Base-by-base conservation (phyloP, 306 rosid species). In the Hippophae tibetana region DNA sequence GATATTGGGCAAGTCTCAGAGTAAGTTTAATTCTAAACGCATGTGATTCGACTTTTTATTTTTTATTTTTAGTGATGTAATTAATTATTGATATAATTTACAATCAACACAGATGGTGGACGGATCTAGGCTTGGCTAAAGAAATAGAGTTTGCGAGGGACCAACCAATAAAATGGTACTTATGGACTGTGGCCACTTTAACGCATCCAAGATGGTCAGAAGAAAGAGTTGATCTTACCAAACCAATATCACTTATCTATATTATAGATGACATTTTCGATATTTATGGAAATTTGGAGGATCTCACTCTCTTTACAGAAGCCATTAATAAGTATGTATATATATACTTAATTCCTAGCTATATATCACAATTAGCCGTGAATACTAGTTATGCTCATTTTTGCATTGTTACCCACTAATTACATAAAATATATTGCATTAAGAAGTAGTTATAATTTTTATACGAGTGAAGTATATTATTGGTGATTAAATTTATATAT, bases 121-220 rank as follows among this genome's bases (percentile, higher is more conserved):
- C 45, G 54, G 74, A 62, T 9, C 69, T 79, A 55, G 96, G 84
- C 11, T 75, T 85, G 67, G 74, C 68, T 0, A 72, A 73, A 18
- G 81, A 82, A 52, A 62, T 89, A 55, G 65, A 47, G 46, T 65
- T 67, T 61, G 89, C 82, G 0, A 81, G 95, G 68, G 80, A 82
- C 48, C 86, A 85, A 54, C 95, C 94, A 13, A 65, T 83, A 0
- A 89, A 85, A 78, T 89, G 97, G 97, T 78, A 83, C 65, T 46
- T 74, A 1, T 80, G 83, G 72, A 74, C 90, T 4, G 23, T 83
- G 72, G 86, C 78, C 50, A 71, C 82, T 59, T 75, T 79, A 6
- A 6, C 75, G 6, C 82, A 79, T 76, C 86, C 82, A 25, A 55
- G 12, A 44, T 58, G 69, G 14, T 71, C 90, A 14, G 67, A 81